Evolutionary conservation across 805 yeast genomes (phyloP).

Genomic region (Hanseniaspora clermontiae): DNA sequence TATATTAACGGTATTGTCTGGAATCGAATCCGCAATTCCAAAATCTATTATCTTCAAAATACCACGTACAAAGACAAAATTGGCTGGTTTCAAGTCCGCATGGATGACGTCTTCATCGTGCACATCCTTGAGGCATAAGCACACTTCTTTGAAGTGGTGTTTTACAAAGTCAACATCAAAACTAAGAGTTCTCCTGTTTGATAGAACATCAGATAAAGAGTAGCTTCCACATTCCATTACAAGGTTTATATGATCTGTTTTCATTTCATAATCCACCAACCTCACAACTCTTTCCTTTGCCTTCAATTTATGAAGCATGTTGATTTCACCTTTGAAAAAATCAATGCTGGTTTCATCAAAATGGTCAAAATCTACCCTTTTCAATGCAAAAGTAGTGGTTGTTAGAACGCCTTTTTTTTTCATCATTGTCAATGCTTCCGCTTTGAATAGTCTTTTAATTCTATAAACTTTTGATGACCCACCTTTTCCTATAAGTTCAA

Average conservation of each 20-base stretch:
- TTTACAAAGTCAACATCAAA: conserved; percentile 66
- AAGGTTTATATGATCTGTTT: conserved; percentile 48
- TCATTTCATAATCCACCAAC: conserved; percentile 60
- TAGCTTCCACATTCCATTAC: conserved; percentile 94
- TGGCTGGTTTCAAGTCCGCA: conserved; percentile 62
- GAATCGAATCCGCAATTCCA: conserved; percentile 90
- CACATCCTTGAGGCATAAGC: conserved; percentile 76
- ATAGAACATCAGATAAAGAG: conserved; percentile 72
- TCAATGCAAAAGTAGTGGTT: conserved; percentile 60
- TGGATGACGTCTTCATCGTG: conserved; percentile 78
- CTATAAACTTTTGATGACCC: conserved; percentile 87
- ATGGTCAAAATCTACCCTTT: conserved; percentile 68
- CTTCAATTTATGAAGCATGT: conserved; percentile 48
- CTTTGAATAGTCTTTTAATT: conserved; percentile 36
- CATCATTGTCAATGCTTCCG: neutral
- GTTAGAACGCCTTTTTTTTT: conserved; percentile 20
- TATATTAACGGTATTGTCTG: conserved; percentile 80
- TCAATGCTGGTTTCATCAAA: conserved; percentile 60
- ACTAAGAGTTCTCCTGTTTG: conserved; percentile 37
- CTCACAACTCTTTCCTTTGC: conserved; percentile 62
- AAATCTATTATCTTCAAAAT: conserved; percentile 80
- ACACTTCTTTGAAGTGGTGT: conserved; percentile 63
- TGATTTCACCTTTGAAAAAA: conserved; percentile 86
- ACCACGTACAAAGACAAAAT: conserved; percentile 72
- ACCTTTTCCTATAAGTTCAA: conserved; percentile 77